Percentiles rank a stretch among this genome's conserved stretches.
Conservation (phyloP, 2,329 filamentous ascomycete genomes). For the Alternaria sp. region DNA sequence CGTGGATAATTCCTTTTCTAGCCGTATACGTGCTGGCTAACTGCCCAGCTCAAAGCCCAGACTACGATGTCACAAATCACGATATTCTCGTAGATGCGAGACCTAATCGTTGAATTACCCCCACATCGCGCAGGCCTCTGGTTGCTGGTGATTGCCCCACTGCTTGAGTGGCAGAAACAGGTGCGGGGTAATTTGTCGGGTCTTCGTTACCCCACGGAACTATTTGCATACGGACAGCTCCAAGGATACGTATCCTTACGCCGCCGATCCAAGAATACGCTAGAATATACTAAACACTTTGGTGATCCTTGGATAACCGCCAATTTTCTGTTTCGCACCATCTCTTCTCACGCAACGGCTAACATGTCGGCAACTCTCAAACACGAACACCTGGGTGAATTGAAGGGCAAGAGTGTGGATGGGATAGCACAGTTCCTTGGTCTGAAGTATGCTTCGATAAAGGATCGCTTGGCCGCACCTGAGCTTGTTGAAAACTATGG, state of each 20-base stretch:
- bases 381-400: constrained; percentile 33
- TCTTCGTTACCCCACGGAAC: neutral
- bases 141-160: constrained; percentile 12
- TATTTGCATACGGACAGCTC: neutral
- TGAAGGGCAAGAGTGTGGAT: constrained; percentile 35
- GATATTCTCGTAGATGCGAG: neutral
- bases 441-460: constrained; percentile 50
- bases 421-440: constrained; percentile 48
- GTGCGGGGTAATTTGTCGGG: constrained; percentile 16
- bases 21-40: neutral
- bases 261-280: neutral
- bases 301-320: neutral
- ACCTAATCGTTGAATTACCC: neutral
- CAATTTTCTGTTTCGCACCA: neutral
- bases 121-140: neutral
- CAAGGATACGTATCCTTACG: neutral
- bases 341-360: neutral
- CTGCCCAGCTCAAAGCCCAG: neutral
- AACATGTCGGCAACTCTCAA: constrained; percentile 32
- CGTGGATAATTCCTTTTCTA: neutral
- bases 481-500: constrained; percentile 39
- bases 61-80: neutral
- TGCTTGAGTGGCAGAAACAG: neutral
- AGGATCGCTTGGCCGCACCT: constrained; percentile 49
- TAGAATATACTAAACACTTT: neutral